These are phyloP conservation scores for Fusarium tuaranense DNA, from an alignment of 2,329 filamentous ascomycete genomes.

Conservation along the genomic window DNA sequence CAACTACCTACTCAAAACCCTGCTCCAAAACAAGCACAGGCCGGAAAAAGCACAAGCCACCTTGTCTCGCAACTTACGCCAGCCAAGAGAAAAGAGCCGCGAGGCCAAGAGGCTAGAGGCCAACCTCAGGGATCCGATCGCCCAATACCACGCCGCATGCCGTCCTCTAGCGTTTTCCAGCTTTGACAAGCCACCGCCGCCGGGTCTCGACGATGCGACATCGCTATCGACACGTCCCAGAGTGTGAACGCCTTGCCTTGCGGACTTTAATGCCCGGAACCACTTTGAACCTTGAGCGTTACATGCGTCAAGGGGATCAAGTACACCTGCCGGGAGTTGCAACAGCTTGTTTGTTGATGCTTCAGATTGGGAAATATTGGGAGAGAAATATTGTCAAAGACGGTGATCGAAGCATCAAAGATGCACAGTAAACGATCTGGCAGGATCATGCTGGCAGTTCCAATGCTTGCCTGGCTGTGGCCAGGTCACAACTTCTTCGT, in stretches of 20 bases:
- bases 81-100: constrained; percentile 42
- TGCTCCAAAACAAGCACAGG: constrained; percentile 21
- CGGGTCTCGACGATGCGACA: constrained; percentile 5
- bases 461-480: not conserved
- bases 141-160: constrained; percentile 26
- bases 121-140: constrained; percentile 35
- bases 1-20: constrained; percentile 10
- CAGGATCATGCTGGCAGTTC: not conserved
- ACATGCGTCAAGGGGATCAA: constrained; percentile 10
- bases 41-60: constrained; percentile 6
- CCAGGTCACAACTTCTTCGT: not conserved
- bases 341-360: not conserved
- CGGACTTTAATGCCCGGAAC: constrained; percentile 38
- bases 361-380: not conserved
- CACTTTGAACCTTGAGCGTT: constrained; percentile 4
- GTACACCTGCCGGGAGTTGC: not conserved
- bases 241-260: constrained; percentile 12
- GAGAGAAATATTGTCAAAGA: not conserved
- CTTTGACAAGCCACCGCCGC: constrained; percentile 18
- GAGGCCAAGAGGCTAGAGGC: constrained; percentile 28
- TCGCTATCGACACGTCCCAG: constrained; percentile 16
- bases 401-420: not conserved
- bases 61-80: constrained; percentile 18
- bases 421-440: not conserved
- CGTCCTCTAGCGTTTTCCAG: constrained; percentile 20